These are phyloP conservation scores for Elymus sibiricus DNA, from an alignment of 176 grass and related monocot species.

Conservation along the genomic window DNA sequence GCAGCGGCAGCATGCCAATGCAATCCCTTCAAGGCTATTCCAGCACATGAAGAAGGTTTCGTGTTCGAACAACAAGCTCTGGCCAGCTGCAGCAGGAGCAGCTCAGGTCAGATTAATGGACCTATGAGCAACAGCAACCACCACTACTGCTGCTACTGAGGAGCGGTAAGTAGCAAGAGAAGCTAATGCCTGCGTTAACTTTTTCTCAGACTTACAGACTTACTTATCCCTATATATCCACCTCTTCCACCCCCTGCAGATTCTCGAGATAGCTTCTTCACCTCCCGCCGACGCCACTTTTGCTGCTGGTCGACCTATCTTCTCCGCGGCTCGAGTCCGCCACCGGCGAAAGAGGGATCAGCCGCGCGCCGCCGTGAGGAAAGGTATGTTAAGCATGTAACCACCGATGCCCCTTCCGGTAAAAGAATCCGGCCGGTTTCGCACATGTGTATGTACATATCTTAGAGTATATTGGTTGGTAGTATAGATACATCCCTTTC, in stretches of 20 bases:
- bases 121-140: slow-evolving; percentile 26
- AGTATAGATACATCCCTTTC: slow-evolving; percentile 20
- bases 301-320: slow-evolving; percentile 1
- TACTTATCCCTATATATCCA: background rate
- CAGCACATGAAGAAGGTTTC: background rate
- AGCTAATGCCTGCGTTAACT: background rate
- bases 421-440: slow-evolving; percentile 10
- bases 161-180: slow-evolving; percentile 19
- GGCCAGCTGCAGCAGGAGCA: background rate
- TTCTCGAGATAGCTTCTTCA: slow-evolving; percentile 21
- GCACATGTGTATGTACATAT: slow-evolving; percentile 3
- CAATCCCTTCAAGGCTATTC: background rate
- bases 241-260: background rate
- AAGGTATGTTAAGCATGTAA: slow-evolving; percentile 31
- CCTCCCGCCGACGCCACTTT: background rate
- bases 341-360: slow-evolving; percentile 3
- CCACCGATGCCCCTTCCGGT: background rate
- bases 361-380: background rate
- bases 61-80: slow-evolving; percentile 13
- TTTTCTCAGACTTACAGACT: background rate
- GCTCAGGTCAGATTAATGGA: slow-evolving; percentile 3
- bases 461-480: slow-evolving; percentile 20
- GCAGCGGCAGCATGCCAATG: slow-evolving; percentile 27
- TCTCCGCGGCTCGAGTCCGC: slow-evolving; percentile 7
- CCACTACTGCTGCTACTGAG: background rate